Evolutionary conservation across 2,329 filamentous ascomycete species (phyloP).

Genomic region (Byssochlamys sp.): DNA sequence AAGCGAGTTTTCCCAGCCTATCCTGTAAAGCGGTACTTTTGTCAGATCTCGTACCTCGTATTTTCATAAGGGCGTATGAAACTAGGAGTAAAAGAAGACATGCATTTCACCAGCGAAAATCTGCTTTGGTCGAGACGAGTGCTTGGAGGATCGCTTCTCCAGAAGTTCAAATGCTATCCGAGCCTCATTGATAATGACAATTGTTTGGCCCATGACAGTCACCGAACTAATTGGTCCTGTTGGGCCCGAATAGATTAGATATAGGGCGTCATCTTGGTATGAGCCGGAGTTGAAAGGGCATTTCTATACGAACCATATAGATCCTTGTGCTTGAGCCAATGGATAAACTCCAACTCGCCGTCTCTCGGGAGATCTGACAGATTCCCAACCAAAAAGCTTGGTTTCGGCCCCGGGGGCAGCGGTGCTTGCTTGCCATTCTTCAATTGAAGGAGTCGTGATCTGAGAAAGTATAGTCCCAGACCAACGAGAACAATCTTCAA

Average conservation of each 20-base stretch:
- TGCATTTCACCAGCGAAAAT: conserved; percentile 31
- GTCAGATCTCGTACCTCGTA: not conserved
- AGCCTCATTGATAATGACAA: conserved; percentile 29
- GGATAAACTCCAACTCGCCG: conserved; percentile 8
- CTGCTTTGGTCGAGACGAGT: conserved; percentile 23
- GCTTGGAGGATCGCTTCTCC: conserved; percentile 20
- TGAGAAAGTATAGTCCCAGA: not conserved
- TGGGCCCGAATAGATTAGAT: not conserved
- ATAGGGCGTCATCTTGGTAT: not conserved
- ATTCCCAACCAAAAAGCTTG: not conserved
- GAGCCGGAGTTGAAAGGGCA: not conserved
- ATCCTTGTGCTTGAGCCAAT: conserved; percentile 3
- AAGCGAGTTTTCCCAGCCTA: conserved; percentile 32
- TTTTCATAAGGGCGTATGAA: not conserved
- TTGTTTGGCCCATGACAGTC: conserved; percentile 26
- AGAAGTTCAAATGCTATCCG: conserved; percentile 25
- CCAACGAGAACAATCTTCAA: not conserved
- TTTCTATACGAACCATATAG: conserved; percentile 1
- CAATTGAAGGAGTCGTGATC: not conserved
- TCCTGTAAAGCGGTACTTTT: conserved; percentile 9
- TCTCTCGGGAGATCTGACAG: conserved; percentile 5
- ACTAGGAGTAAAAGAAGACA: conserved; percentile 3
- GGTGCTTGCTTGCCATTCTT: not conserved
- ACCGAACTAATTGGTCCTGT: conserved; percentile 30
- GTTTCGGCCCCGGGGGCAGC: conserved; percentile 2